Evolutionary conservation across 2,329 filamentous ascomycete genomes (phyloP).

Genomic region (Arthroderma uncinatum): DNA sequence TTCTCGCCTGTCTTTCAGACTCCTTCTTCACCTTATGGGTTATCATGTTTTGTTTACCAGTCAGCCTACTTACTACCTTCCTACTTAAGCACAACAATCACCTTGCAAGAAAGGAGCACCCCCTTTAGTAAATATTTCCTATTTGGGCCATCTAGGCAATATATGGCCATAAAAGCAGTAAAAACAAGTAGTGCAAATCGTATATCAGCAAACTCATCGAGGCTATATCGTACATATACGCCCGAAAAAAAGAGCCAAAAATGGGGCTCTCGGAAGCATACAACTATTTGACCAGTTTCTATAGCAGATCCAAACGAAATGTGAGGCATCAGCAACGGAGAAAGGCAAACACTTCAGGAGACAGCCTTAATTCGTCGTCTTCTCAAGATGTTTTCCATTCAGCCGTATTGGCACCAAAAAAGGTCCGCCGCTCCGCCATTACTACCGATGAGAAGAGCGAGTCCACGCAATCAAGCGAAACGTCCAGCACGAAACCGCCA

Average conservation of each 20-base stretch:
- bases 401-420: neutral
- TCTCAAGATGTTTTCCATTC: neutral
- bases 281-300: constrained; percentile 15
- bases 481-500: neutral
- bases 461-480: neutral
- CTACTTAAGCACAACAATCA: neutral
- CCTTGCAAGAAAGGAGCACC: neutral
- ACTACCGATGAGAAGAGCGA: neutral
- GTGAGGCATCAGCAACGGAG: neutral
- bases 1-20: neutral
- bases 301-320: constrained; percentile 5
- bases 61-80: neutral
- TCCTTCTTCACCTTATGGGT: too few species aligned
- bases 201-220: neutral
- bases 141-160: neutral
- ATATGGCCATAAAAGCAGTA: neutral
- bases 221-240: too few species aligned
- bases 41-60: neutral
- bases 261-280: constrained; percentile 12
- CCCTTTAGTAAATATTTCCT: neutral
- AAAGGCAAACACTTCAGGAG: neutral
- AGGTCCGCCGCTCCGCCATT: neutral
- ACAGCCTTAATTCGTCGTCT: neutral
- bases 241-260: neutral
- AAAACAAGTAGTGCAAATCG: neutral